Evolutionary conservation across 768 basidiomycete species (phyloP).

Genomic region (Leccinellum albellum): DNA sequence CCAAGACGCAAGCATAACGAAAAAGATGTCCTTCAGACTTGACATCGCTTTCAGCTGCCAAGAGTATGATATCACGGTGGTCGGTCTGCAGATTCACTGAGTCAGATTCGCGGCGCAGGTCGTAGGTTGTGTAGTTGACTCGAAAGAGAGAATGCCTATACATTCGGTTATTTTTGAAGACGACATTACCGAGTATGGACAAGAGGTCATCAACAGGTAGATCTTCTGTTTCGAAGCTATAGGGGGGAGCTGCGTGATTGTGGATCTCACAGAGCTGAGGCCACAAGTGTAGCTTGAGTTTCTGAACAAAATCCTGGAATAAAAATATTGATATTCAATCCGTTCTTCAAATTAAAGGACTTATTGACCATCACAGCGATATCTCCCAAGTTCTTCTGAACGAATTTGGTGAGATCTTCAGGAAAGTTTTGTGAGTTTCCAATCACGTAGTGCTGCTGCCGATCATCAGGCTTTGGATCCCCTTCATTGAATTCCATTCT

Average conservation of each 20-base stretch:
- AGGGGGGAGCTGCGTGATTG: no score
- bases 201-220: neutral
- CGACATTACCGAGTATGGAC: neutral
- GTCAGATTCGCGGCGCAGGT: neutral
- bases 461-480: neutral
- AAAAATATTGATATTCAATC: neutral
- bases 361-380: neutral
- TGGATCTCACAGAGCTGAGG: no score
- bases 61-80: neutral
- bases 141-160: neutral
- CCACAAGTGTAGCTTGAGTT: no score
- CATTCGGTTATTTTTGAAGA: neutral
- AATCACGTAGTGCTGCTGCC: neutral
- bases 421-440: neutral
- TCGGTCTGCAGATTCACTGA: neutral
- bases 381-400: neutral
- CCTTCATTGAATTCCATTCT: neutral
- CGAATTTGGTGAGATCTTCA: neutral
- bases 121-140: neutral
- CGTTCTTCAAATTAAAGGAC: no score
- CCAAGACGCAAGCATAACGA: neutral
- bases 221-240: neutral
- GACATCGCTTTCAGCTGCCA: neutral
- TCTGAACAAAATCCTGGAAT: no score
- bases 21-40: neutral